Evolutionary conservation across 495 filamentous ascomycete genomes (phyloP), one percentile per base, ranked within the genome.

Genomic region (Elasticomyces elasticus): DNA sequence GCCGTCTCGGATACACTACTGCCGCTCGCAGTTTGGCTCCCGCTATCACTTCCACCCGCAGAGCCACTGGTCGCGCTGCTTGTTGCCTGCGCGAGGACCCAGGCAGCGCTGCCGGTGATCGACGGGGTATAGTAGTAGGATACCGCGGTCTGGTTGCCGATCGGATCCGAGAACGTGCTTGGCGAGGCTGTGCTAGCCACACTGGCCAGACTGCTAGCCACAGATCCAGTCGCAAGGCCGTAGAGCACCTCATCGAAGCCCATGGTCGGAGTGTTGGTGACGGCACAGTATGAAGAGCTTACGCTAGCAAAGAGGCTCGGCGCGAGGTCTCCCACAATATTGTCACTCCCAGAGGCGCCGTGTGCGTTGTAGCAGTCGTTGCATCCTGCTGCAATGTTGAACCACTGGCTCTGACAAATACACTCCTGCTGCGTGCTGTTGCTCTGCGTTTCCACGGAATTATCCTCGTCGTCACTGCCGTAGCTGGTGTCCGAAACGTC

Each of bases 121-220:
- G 44, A 49, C 5, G 53, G 53, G 1, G 53, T 55, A 45, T 30
- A 55, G 33, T 55, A 55, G 53, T 38, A 41, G 10, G 53, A 55
- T 13, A 55, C 53, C 3, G 53, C 53, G 17, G 53, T 55, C 23
- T 49, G 24, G 31, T 55, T 55, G 44, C 53, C 53, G 28, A 55
- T 40, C 9, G 53, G 53, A 30, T 55, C 53, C n/a, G 52, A 48
- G 30, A 55, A 55, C 1, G 9, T 31, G 44, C 11, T 41, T n/a
- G 44, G 30, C 5, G 10, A 10, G 11, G 53, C 30, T 1, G 44
- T 40, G 24, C 10, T 27, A 10, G 51, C 40, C 10, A 33, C 47
- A 20, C 47, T 49, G 9, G 25, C 26, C 10, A 47, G 6, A 22
- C 20, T 25, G 35, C 31, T 40, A 4, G 3, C 31, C 10, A 20